phyloP scores from a whole-genome alignment of 2,329 filamentous ascomycete genomes.

The Dichotomopilus funicola region DNA sequence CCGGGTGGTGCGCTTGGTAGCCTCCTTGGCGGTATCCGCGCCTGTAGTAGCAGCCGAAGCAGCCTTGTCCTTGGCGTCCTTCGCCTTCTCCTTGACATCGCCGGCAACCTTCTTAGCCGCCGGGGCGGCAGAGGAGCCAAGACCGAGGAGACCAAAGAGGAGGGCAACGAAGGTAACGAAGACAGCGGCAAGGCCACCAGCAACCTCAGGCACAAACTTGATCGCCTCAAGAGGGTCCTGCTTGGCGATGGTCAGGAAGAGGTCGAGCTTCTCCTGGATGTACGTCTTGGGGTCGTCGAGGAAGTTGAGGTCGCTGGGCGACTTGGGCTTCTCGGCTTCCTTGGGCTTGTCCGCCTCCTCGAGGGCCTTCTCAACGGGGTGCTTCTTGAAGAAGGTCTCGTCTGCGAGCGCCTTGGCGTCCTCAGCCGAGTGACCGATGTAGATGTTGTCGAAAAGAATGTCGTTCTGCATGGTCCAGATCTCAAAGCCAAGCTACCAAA shows the following conservation, averaged over 20 bases:
- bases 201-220: slow-evolving; percentile 87
- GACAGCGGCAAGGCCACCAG: slow-evolving; percentile 69
- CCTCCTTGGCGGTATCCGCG: slow-evolving; percentile 69
- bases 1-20: slow-evolving; percentile 52
- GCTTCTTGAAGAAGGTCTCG: slow-evolving; percentile 88
- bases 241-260: slow-evolving; percentile 80
- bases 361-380: slow-evolving; percentile 69
- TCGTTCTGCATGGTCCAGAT: slow-evolving; percentile 99
- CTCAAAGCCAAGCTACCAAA: slow-evolving; percentile 80
- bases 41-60: slow-evolving; percentile 52
- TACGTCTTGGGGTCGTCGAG: slow-evolving; percentile 81
- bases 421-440: slow-evolving; percentile 93
- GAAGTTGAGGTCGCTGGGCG: slow-evolving; percentile 76
- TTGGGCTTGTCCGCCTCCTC: slow-evolving; percentile 78
- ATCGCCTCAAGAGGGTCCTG: slow-evolving; percentile 76
- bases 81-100: slow-evolving; percentile 62
- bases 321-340: slow-evolving; percentile 56
- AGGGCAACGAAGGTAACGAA: slow-evolving; percentile 60
- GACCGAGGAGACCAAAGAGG: slow-evolving; percentile 43
- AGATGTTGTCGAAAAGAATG: slow-evolving; percentile 99
- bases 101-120: slow-evolving; percentile 66
- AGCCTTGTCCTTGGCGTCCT: slow-evolving; percentile 70
- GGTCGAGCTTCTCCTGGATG: slow-evolving; percentile 85
- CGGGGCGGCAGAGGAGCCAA: slow-evolving; percentile 58
- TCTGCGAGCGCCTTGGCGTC: slow-evolving; percentile 84